Percentiles rank a stretch among this genome's conserved stretches.
These are phyloP conservation scores for Imleria badia DNA, from an alignment of 768 basidiomycete genomes.

Conservation along the genomic window DNA sequence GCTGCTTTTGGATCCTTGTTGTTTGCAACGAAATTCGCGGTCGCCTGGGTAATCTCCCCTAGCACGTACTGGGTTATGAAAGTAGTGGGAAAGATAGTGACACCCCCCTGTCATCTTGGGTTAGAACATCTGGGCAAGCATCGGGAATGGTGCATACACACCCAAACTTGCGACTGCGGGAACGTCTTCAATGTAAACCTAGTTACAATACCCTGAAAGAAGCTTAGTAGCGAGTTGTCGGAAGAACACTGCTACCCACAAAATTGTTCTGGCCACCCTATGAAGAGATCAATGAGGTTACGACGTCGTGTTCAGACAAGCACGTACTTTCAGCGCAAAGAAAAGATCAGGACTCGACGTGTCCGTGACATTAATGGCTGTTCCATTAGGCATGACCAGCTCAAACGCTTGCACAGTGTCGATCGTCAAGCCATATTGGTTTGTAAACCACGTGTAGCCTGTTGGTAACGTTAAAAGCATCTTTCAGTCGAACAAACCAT, in stretches of 20 bases:
- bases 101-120: conserved; percentile 46
- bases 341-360: too few relatives aligned
- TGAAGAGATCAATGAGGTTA: not conserved
- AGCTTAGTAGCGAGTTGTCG: not conserved
- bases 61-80: conserved; percentile 1
- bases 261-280: conserved; percentile 68
- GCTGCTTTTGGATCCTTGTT: conserved; percentile 23
- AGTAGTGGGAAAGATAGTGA: conserved; percentile 39
- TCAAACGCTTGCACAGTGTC: conserved; percentile 58
- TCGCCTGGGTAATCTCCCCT: conserved; percentile 16
- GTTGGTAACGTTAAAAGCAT: not conserved
- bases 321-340: conserved; percentile 42
- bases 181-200: too few relatives aligned
- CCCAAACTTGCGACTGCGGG: conserved; percentile 61
- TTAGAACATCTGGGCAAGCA: not conserved
- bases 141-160: conserved; percentile 27
- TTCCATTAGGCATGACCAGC: conserved; percentile 50
- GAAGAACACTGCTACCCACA: conserved; percentile 22
- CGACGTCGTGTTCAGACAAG: not conserved
- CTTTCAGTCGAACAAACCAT: not conserved
- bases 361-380: too few relatives aligned
- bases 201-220: conserved; percentile 53
- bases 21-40: conserved; percentile 20
- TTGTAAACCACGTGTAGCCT: conserved; percentile 40
- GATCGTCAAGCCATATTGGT: too few relatives aligned